A percentile compares a stretch with the other conserved stretches of the same genome.
Conservation (phyloP, 768 basidiomycete genomes). For the Floccularia luteovirens region DNA sequence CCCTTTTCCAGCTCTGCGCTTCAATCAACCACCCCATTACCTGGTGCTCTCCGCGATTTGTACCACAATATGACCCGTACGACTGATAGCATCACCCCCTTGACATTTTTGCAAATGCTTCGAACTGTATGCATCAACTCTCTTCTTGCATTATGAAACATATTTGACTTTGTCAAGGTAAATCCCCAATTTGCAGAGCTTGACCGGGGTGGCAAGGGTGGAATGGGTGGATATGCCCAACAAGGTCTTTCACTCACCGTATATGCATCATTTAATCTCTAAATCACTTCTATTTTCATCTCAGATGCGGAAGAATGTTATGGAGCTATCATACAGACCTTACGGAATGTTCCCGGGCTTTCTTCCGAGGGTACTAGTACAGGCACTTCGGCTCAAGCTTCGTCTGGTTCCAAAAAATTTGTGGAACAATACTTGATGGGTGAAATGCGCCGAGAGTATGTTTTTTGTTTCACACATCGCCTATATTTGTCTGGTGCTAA, state of each 20-base stretch:
- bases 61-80: constrained; percentile 70
- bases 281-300: neutral
- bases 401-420: constrained; percentile 43
- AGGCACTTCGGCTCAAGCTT: constrained; percentile 14
- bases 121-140: constrained; percentile 35
- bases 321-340: constrained; percentile 60
- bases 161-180: constrained; percentile 22
- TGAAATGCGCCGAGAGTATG: constrained; percentile 63
- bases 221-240: constrained; percentile 60
- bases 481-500: neutral
- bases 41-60: constrained; percentile 56
- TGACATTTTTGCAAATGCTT: constrained; percentile 58
- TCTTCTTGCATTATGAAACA: neutral
- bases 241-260: constrained; percentile 45
- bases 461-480: neutral
- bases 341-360: constrained; percentile 63
- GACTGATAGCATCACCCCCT: constrained; percentile 68
- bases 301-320: constrained; percentile 90
- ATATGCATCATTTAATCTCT: neutral
- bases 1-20: constrained; percentile 22
- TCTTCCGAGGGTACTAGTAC: constrained; percentile 22
- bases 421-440: constrained; percentile 80
- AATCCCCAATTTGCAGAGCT: constrained; percentile 90
- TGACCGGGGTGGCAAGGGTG: constrained; percentile 32
- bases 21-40: constrained; percentile 31